Evolutionary conservation across 2,329 filamentous ascomycete genomes (phyloP).

Genomic region (Colletotrichum orbiculare): DNA sequence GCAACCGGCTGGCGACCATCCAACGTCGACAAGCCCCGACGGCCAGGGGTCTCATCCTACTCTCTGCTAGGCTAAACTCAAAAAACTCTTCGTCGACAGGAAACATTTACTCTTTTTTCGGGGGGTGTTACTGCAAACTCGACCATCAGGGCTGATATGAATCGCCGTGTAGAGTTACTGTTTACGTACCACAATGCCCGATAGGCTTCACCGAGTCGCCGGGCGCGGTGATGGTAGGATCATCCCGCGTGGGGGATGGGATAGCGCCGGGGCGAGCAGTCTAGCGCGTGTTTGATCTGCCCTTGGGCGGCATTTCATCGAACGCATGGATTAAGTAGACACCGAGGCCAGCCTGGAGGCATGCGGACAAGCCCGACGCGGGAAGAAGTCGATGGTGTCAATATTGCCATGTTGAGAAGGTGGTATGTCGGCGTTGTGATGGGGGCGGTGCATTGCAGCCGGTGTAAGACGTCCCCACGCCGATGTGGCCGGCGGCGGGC

Average conservation of each 20-base stretch:
- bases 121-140: neutral
- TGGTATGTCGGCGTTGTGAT: neutral
- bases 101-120: neutral
- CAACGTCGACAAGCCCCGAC: neutral
- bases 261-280: neutral
- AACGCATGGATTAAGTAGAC: neutral
- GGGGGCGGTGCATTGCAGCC: too few species aligned
- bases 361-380: constrained; percentile 6
- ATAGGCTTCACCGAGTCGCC: constrained; percentile 17
- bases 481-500: too few species aligned
- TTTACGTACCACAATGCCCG: constrained; percentile 15
- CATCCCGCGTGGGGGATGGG: constrained; percentile 26
- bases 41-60: neutral
- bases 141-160: neutral
- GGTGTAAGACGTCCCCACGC: too few species aligned
- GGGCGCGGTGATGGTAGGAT: constrained; percentile 16
- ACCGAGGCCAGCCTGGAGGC: neutral
- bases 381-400: neutral
- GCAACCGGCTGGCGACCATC: neutral
- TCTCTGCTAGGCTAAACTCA: constrained; percentile 26
- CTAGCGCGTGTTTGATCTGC: neutral
- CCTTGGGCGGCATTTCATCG: neutral
- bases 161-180: neutral
- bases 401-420: constrained; percentile 11
- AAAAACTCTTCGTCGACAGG: neutral